phyloP scores from a whole-genome alignment of 73 alveolate species.

The Paramecium sonneborni region DNA sequence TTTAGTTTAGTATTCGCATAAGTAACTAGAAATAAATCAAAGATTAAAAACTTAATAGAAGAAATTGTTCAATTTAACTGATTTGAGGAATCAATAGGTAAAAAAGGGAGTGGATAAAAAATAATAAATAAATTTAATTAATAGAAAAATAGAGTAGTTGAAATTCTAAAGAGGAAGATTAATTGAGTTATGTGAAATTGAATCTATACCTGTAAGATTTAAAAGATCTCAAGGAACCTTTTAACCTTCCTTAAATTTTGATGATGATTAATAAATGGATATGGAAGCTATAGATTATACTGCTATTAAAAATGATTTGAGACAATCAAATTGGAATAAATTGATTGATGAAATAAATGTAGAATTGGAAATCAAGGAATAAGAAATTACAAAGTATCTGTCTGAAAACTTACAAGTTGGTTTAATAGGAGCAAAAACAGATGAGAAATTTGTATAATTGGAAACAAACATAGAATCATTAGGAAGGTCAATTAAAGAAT shows the following conservation, averaged over 20 bases:
- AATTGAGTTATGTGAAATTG: slow-evolving; percentile 41
- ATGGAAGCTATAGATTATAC: neutral
- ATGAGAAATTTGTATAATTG: slow-evolving; percentile 78
- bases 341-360: slow-evolving; percentile 55
- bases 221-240: slow-evolving; percentile 5
- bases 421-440: slow-evolving; percentile 74
- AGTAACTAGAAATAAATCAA: slow-evolving; percentile 69
- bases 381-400: slow-evolving; percentile 62
- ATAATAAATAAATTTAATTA: slow-evolving; percentile 64
- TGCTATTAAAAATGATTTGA: neutral
- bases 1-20: slow-evolving; percentile 72
- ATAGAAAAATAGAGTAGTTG: slow-evolving; percentile 71
- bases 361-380: slow-evolving; percentile 76
- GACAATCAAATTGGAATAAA: slow-evolving; percentile 60
- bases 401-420: slow-evolving; percentile 69
- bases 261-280: slow-evolving; percentile 16
- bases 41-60: slow-evolving; percentile 70
- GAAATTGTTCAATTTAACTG: slow-evolving; percentile 64
- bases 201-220: slow-evolving; percentile 58
- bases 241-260: neutral
- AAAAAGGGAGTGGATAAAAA: slow-evolving; percentile 71
- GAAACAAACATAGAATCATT: slow-evolving; percentile 76
- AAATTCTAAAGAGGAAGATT: slow-evolving; percentile 46
- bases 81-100: slow-evolving; percentile 67
- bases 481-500: slow-evolving; percentile 73